phyloP scores from a whole-genome alignment of 306 rosid species.

The Carpinus fangiana region DNA sequence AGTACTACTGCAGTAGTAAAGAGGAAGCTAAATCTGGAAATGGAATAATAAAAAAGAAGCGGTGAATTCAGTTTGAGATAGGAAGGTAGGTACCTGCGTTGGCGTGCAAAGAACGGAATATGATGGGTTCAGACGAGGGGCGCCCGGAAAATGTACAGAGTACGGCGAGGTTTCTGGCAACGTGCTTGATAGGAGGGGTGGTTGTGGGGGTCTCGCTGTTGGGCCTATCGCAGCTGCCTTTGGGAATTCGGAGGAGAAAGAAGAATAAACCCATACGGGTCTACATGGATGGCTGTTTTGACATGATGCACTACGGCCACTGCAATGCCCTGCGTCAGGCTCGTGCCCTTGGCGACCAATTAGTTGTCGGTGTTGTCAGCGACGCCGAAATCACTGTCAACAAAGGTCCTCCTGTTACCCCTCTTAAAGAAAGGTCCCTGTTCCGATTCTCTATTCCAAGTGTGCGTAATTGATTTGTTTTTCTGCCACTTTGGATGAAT shows the following conservation, averaged over 20 bases:
- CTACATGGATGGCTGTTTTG: slow-evolving; percentile 67
- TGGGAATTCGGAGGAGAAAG: slow-evolving; percentile 40
- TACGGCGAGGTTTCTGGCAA: slow-evolving; percentile 56
- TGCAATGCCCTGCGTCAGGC: slow-evolving; percentile 74
- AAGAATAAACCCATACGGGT: slow-evolving; percentile 62
- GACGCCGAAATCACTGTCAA: slow-evolving; percentile 57
- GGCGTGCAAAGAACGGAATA: neutral
- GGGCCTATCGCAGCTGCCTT: slow-evolving; percentile 37
- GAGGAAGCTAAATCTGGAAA: too few relatives aligned
- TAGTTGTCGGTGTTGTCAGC: slow-evolving; percentile 64
- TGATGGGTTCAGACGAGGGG: slow-evolving; percentile 48
- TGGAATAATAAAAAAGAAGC: neutral
- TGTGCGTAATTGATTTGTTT: neutral
- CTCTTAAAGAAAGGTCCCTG: slow-evolving; percentile 54
- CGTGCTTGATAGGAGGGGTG: slow-evolving; percentile 64
- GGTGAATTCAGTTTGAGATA: neutral
- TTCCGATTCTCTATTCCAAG: neutral
- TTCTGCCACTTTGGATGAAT: neutral
- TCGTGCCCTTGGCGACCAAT: slow-evolving; percentile 59
- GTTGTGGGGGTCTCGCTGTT: slow-evolving; percentile 54
- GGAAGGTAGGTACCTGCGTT: neutral
- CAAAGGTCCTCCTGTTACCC: slow-evolving; percentile 63
- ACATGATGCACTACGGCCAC: slow-evolving; percentile 74
- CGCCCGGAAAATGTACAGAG: slow-evolving; percentile 26
- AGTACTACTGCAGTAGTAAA: neutral